Evolutionary conservation across 1,284 basidiomycete species (phyloP), one percentile per base, ranked within the genome.

Genomic region (Boletellus deceptivus): DNA sequence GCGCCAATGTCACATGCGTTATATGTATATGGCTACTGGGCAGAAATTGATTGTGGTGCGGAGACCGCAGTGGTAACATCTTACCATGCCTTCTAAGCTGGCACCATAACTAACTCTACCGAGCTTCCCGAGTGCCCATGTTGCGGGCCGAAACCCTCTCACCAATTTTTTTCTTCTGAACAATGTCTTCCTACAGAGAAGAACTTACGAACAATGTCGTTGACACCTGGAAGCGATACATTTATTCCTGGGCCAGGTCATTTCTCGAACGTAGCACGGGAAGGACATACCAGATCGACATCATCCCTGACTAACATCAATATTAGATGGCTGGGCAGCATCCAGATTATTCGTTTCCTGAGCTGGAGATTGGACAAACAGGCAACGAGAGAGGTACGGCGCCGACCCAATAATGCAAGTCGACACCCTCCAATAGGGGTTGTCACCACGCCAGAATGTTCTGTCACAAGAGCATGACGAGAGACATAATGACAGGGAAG

Each of bases 351-450:
- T 73, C 10, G 79, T 81, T 43, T 45, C 50, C 68, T 67, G 33
- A 35, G 20, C 29, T 10, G 11, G n/a, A 36, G 63, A 57, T 58
- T 81, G 78, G 74, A 74, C 54, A 72, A 70, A 52, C 76, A 69
- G 3, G 73, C 10, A 66, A 70, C 51, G 10, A 20, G 36, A 17
- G 18, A 9, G 7, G 13, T 34, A n/a, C 2, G 2, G 4, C 16
- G 55, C 53, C 7, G 81, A 87, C 89, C 71, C 71, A 72, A 47
- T 74, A 73, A 56, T 83, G 79, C 33, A 83, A 63, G 63, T 83
- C 74, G 10, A 69, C 83, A 6, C 86, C 88, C 65, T 90, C 87
- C 88, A 91, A 60, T 84, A 85, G 5, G 84, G 83, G 65, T 86
- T 83, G 53, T 83, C 78, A 35, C 80, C 79, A 16, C 79, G 75